Percentiles rank a stretch among this genome's conserved stretches.
Conservation (phyloP, 176 grass and related monocot genomes). For the Themeda triandra region DNA sequence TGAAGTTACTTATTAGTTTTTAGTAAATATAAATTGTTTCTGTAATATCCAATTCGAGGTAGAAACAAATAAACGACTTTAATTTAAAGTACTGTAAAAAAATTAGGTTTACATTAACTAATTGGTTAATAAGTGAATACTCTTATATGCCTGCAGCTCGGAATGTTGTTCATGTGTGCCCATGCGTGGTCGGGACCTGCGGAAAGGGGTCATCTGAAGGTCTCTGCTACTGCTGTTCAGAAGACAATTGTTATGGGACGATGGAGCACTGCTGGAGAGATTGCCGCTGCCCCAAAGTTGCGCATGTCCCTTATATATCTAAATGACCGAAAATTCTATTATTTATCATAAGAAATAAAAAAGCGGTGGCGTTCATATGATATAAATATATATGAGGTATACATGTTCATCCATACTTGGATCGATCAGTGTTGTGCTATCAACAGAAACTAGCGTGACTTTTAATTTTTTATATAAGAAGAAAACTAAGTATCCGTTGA, state of each 20-base stretch:
- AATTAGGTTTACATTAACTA: neutral
- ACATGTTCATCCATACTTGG: neutral
- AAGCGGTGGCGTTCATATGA: neutral
- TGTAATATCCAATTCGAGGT: neutral
- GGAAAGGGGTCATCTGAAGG: too few relatives aligned
- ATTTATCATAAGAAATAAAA: neutral
- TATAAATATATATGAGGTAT: neutral
- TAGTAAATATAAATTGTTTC: neutral
- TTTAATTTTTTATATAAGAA: too few relatives aligned
- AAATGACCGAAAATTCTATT: neutral
- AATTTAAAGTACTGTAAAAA: neutral
- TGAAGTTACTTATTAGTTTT: neutral
- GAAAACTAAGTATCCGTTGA: too few relatives aligned
- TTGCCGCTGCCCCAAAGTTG: neutral
- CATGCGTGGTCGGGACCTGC: neutral
- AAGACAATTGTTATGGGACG: neutral
- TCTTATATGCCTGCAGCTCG: neutral
- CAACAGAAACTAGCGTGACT: too few relatives aligned
- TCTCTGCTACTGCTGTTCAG: neutral
- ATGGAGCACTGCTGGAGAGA: neutral
- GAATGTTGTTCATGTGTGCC: neutral
- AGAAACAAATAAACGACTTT: neutral
- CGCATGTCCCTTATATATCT: neutral
- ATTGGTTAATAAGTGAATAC: neutral
- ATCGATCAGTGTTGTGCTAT: neutral